Evolutionary conservation across 1,139 yeast species (phyloP), one percentile per base, ranked within the genome.

Genomic region (Kodamaea arcana): DNA sequence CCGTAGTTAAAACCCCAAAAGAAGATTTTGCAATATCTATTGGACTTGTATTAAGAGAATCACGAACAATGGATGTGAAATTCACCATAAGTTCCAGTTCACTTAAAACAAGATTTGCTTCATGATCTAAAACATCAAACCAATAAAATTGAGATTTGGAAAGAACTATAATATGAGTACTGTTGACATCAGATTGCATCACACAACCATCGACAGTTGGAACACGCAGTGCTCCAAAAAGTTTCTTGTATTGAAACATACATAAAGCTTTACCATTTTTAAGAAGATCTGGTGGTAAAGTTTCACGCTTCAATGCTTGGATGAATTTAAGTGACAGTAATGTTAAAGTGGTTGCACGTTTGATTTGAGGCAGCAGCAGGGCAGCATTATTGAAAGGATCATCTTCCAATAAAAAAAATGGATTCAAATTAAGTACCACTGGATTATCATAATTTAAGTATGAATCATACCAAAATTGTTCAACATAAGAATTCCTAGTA

Each of bases 401-500:
- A 53, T 87, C 96, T 57, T 87, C 95, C 42, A 87, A 71, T 43
- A 86, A 72, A 56, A 87, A 86, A 53, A 85, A 87, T 0, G 96
- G 96, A 51, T 87, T 87, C 47, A 87, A 72, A 57, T 87, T 87
- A 42, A 87, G 69, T 20, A 87, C 96, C 32, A 87, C 95, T 0
- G 90, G 95, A 17, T 87, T 83, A 58, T 87, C 96, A 55, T 84
- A 84, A 56, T 80, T 81, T 44, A 87, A 69, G 57, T 87, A 87
- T 3, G 95, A 78, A 54, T 87, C 96, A 56, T 80, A 86, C 96
- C 96, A 87, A 56, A 87, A 87, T 56, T 87, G 95, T 58, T 87
- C 96, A 43, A 87, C 87, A 58, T 83, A 87, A 8, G 94, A 81
- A 35, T 84, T 77, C 46, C 88, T 67, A 14, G 75, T 60, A 38